Percentiles rank a stretch among this genome's conserved stretches.
phyloP scores from a whole-genome alignment of 1,284 basidiomycete species.

The Tranzscheliella williamsii region DNA sequence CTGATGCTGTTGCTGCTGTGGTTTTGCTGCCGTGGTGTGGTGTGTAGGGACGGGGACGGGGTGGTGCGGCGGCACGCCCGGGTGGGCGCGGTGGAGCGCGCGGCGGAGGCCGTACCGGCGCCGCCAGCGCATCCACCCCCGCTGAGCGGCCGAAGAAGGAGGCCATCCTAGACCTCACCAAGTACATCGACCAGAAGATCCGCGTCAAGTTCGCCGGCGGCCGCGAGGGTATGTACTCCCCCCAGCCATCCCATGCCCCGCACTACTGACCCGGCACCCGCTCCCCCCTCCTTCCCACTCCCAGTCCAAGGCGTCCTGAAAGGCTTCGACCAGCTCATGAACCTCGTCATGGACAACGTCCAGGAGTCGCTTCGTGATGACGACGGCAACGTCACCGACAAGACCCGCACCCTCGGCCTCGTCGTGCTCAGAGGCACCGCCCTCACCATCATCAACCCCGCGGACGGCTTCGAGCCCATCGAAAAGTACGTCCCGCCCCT shows the following conservation, averaged over 20 bases:
- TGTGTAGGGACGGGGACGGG: conserved; percentile 1
- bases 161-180: conserved; percentile 90
- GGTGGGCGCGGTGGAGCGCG: conserved; percentile 15
- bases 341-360: conserved; percentile 89
- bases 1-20: neutral
- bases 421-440: conserved; percentile 57
- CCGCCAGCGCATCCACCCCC: conserved; percentile 3
- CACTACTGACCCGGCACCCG: too few relatives aligned
- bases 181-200: conserved; percentile 89
- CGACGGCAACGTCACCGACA: conserved; percentile 40
- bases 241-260: neutral
- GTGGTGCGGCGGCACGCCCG: neutral
- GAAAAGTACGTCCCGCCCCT: conserved; percentile 50
- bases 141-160: conserved; percentile 86
- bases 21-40: neutral
- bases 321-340: conserved; percentile 94
- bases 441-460: conserved; percentile 57
- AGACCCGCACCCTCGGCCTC: conserved; percentile 52
- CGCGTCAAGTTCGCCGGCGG: conserved; percentile 96
- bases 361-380: conserved; percentile 69
- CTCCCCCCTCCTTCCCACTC: too few relatives aligned
- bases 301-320: conserved; percentile 88
- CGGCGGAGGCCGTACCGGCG: conserved; percentile 13
- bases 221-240: conserved; percentile 74
- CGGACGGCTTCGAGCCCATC: conserved; percentile 58